These are phyloP conservation scores for Barnettozyma botsteinii DNA, from an alignment of 805 yeast species.

Conservation along the genomic window DNA sequence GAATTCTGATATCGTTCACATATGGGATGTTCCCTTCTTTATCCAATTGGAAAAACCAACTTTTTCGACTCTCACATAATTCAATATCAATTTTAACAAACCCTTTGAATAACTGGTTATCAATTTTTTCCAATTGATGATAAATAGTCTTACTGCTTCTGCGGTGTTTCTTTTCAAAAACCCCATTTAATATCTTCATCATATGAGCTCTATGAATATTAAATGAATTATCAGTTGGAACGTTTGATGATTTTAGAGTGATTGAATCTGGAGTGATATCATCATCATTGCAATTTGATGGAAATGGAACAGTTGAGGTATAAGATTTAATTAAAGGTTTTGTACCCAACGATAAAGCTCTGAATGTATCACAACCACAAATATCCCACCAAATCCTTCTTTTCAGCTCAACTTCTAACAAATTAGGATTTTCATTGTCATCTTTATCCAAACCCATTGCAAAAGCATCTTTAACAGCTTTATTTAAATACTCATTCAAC, in stretches of 20 bases:
- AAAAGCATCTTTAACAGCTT: conserved; percentile 22
- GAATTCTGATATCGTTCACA: conserved; percentile 21
- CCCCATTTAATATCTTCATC: conserved; percentile 25
- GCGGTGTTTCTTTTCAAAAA: conserved; percentile 23
- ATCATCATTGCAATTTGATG: conserved; percentile 28
- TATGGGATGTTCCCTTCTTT: conserved; percentile 21
- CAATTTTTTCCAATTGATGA: conserved; percentile 15
- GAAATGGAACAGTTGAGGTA: conserved; percentile 27
- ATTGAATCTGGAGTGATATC: conserved; percentile 25
- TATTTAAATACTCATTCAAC: conserved; percentile 19
- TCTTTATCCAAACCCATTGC: conserved; percentile 24
- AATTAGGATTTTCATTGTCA: conserved; percentile 20
- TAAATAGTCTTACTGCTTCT: conserved; percentile 10
- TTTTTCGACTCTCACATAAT: conserved; percentile 18
- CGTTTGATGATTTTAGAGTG: conserved; percentile 15
- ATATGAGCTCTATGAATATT: conserved; percentile 24
- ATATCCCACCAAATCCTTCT: conserved; percentile 30
- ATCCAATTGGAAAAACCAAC: conserved; percentile 26
- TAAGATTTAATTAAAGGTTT: conserved; percentile 22
- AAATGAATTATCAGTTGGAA: conserved; percentile 26
- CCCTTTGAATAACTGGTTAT: conserved; percentile 19
- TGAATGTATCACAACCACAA: conserved; percentile 26
- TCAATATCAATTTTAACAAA: conserved; percentile 25
- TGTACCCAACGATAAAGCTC: conserved; percentile 21
- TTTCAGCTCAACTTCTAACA: conserved; percentile 26